Conservation (phyloP, 2,329 filamentous ascomycete genomes). For the Pestalotiopsis fici region DNA sequence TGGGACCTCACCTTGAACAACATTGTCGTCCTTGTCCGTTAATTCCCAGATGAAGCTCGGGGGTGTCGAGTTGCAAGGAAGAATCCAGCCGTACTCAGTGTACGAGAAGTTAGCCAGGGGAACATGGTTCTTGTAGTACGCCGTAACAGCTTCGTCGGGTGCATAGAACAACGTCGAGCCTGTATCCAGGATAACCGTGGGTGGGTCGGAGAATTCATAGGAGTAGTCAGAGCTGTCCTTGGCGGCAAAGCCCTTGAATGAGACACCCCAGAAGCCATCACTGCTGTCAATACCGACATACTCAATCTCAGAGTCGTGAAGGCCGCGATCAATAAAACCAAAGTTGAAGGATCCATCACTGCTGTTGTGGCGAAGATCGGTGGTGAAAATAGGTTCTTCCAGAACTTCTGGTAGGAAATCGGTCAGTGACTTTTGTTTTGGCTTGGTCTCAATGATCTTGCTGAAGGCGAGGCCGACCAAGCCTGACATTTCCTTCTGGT, state of each 20-base stretch:
- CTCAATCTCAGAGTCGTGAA: slow-evolving; percentile 40
- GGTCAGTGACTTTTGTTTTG: slow-evolving; percentile 44
- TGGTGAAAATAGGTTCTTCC: slow-evolving; percentile 45
- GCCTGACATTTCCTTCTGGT: slow-evolving; percentile 44
- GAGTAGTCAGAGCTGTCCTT: slow-evolving; percentile 29
- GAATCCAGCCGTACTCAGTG: slow-evolving; percentile 51
- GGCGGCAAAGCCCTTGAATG: slow-evolving; percentile 35
- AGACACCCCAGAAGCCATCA: slow-evolving; percentile 46
- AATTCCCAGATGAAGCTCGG: slow-evolving; percentile 59
- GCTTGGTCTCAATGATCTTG: slow-evolving; percentile 43
- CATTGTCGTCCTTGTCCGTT: slow-evolving; percentile 40
- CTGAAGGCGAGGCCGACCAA: slow-evolving; percentile 54
- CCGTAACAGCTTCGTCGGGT: slow-evolving; percentile 52
- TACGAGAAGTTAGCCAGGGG: slow-evolving; percentile 50
- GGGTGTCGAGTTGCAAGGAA: slow-evolving; percentile 58
- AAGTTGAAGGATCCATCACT: slow-evolving; percentile 50
- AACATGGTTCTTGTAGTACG: slow-evolving; percentile 59
- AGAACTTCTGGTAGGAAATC: slow-evolving; percentile 43
- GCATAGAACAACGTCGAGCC: slow-evolving; percentile 69
- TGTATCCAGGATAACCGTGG: slow-evolving; percentile 64
- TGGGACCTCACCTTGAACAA: slow-evolving; percentile 53
- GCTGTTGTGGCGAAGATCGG: slow-evolving; percentile 48
- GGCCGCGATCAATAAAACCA: slow-evolving; percentile 44
- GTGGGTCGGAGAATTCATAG: slow-evolving; percentile 39
- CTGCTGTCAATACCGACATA: slow-evolving; percentile 52